These are phyloP conservation scores for Hemileia vastatrix DNA, from an alignment of 1,284 basidiomycete genomes.

Conservation along the genomic window DNA sequence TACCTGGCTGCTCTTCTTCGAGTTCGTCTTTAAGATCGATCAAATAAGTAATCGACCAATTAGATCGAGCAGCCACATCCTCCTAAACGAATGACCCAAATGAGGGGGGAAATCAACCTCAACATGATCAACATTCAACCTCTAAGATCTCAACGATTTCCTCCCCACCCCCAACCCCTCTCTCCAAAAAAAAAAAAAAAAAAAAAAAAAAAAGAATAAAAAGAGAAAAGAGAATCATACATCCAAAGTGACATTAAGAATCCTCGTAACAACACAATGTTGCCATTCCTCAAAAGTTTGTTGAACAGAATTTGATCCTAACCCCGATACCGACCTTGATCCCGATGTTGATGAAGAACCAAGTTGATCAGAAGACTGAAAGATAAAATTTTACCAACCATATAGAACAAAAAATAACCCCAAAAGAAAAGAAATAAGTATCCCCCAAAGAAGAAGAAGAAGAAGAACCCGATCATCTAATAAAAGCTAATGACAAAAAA, in stretches of 20 bases:
- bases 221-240: not conserved
- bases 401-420: no score
- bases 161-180: not conserved
- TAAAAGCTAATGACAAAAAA: no score
- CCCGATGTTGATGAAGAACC: no score
- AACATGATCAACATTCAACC: not conserved
- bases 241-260: constrained; percentile 17
- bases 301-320: no score
- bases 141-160: no score
- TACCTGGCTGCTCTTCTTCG: constrained; percentile 16
- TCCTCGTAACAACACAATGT: constrained; percentile 11
- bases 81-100: not conserved
- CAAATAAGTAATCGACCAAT: constrained; percentile 12
- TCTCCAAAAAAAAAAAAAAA: not conserved
- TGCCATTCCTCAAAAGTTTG: constrained; percentile 21
- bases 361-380: no score
- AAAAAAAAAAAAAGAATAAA: not conserved
- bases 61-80: not conserved
- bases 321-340: no score
- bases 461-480: no score
- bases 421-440: no score
- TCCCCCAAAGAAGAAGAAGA: no score
- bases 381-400: no score
- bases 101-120: not conserved
- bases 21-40: constrained; percentile 13